Evolutionary conservation across 1,284 basidiomycete genomes (phyloP).

Genomic region (Leccinum fuscescens): DNA sequence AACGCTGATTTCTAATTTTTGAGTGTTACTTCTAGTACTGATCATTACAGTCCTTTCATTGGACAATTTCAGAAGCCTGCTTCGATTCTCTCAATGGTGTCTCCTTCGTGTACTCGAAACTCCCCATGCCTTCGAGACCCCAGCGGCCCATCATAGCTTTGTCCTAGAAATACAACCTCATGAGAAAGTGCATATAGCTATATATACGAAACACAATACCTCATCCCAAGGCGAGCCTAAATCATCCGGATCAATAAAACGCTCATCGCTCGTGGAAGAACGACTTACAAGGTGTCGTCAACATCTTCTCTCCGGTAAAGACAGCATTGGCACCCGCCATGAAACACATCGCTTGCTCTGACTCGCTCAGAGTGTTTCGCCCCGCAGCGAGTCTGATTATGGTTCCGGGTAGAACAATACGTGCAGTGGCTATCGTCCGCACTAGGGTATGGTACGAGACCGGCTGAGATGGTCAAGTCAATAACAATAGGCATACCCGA

Average conservation of each 20-base stretch:
- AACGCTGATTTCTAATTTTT: not conserved
- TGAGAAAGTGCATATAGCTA: slow-evolving; percentile 8
- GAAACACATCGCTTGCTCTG: slow-evolving; percentile 97
- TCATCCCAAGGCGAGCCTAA: slow-evolving; percentile 85
- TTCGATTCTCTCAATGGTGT: not conserved
- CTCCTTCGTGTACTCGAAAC: slow-evolving; percentile 67
- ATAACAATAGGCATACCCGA: not conserved
- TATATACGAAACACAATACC: slow-evolving; percentile 36
- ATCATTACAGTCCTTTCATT: not conserved
- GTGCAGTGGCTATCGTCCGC: slow-evolving; percentile 92
- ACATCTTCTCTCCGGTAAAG: slow-evolving; percentile 96
- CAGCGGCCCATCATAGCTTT: slow-evolving; percentile 92
- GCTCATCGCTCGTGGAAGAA: slow-evolving; percentile 10
- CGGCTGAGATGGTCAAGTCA: slow-evolving; percentile 47
- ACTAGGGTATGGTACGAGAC: slow-evolving; percentile 83
- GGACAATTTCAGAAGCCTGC: not conserved
- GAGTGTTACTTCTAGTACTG: not conserved
- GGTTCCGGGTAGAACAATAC: slow-evolving; percentile 87
- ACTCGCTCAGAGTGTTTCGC: slow-evolving; percentile 85
- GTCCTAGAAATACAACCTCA: slow-evolving; percentile 52
- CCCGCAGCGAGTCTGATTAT: slow-evolving; percentile 97
- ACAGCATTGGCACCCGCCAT: slow-evolving; percentile 98
- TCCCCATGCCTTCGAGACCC: slow-evolving; percentile 90
- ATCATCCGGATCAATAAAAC: slow-evolving; percentile 8
- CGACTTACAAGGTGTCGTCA: slow-evolving; percentile 89